Conservation (phyloP, 164 flowering plant species). For the Taxillus chinensis region DNA sequence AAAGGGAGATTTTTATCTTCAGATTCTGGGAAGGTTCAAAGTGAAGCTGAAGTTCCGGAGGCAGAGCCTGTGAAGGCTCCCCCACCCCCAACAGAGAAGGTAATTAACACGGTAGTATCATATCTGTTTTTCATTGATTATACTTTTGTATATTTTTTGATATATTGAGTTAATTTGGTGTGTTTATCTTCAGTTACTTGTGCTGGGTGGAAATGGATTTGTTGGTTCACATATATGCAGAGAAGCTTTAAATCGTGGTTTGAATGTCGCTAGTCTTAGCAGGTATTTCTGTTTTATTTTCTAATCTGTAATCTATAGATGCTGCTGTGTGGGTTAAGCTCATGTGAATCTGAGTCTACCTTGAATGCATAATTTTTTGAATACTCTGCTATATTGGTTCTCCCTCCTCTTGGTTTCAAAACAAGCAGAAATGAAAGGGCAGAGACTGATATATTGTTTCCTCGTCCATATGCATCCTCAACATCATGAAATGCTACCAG, state of each 20-base stretch:
- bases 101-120: slow-evolving; percentile 10
- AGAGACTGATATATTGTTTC: no score
- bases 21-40: slow-evolving; percentile 52
- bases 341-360: no score
- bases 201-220: slow-evolving; percentile 95
- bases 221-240: slow-evolving; percentile 89
- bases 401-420: no score
- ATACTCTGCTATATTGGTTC: no score
- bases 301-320: not conserved
- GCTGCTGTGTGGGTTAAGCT: no score
- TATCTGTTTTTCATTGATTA: no score
- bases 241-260: slow-evolving; percentile 71
- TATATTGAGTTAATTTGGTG: not conserved
- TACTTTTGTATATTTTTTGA: no score
- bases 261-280: slow-evolving; percentile 79
- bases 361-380: no score
- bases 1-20: slow-evolving; percentile 49
- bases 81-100: slow-evolving; percentile 87
- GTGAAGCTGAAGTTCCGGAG: slow-evolving; percentile 56
- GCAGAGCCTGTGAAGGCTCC: slow-evolving; percentile 78
- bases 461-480: no score
- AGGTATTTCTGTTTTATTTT: slow-evolving; percentile 32
- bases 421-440: no score
- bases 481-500: no score
- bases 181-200: slow-evolving; percentile 52